phyloP scores from a whole-genome alignment of 2,329 filamentous ascomycete species.

The Gnomoniopsis smithogilvyi region DNA sequence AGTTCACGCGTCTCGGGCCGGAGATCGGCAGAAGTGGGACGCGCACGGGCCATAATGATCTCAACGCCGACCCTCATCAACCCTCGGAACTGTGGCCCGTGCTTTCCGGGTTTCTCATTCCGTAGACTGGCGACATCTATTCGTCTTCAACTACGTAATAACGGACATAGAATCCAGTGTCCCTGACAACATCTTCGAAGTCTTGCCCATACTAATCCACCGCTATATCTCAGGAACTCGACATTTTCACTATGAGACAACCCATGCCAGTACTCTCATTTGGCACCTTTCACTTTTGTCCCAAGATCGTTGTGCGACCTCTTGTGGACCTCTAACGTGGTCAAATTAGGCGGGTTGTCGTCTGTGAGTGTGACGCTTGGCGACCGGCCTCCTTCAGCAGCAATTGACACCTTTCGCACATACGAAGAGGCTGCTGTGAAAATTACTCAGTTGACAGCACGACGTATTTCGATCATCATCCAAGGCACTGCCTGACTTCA shows the following conservation, averaged over 20 bases:
- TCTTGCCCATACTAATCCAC: no score
- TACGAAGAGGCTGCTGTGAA: neutral
- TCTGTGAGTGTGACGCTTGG: neutral
- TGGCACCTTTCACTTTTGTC: neutral
- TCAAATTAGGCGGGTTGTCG: neutral
- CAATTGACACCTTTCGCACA: neutral
- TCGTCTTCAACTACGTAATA: no score
- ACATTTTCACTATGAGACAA: neutral
- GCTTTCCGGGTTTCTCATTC: no score
- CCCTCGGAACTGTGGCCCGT: no score
- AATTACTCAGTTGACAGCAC: neutral
- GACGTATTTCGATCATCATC: neutral
- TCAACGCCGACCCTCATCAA: neutral
- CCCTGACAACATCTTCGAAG: no score
- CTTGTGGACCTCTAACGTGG: neutral
- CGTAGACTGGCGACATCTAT: no score
- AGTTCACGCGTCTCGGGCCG: conserved; percentile 13
- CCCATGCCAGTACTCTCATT: neutral
- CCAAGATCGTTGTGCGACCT: neutral
- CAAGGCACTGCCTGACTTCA: neutral
- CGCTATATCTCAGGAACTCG: no score
- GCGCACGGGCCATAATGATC: neutral
- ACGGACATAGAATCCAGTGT: no score
- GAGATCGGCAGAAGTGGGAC: neutral
- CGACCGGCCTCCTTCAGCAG: neutral